phyloP scores from a whole-genome alignment of 2,329 filamentous ascomycete species.

The Curvularia hawaiiensis region DNA sequence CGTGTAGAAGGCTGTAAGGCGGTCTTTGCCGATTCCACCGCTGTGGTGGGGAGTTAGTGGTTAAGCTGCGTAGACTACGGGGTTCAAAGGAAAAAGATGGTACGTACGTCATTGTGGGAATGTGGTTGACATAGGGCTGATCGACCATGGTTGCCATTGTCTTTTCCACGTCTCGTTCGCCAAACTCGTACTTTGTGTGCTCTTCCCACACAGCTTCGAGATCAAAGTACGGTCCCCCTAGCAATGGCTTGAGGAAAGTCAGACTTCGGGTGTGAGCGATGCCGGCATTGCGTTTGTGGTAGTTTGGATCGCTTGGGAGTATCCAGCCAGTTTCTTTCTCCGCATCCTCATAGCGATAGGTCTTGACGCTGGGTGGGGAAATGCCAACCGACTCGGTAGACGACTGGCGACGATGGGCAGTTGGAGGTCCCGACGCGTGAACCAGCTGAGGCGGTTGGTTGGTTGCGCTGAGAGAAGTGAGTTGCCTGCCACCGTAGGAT shows the following conservation, averaged over 20 bases:
- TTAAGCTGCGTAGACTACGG: background rate
- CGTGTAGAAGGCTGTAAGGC: slow-evolving; percentile 70
- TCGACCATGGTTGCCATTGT: slow-evolving; percentile 85
- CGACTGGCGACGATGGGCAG: slow-evolving; percentile 28
- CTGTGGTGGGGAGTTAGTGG: slow-evolving; percentile 4
- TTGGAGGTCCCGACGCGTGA: slow-evolving; percentile 31
- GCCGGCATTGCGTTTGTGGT: slow-evolving; percentile 59
- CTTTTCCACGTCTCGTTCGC: slow-evolving; percentile 67
- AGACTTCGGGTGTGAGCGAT: slow-evolving; percentile 71
- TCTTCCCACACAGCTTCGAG: slow-evolving; percentile 81
- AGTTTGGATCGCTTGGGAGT: slow-evolving; percentile 35
- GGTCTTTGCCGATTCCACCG: slow-evolving; percentile 70
- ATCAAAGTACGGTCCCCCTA: slow-evolving; percentile 71
- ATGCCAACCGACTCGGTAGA: slow-evolving; percentile 19
- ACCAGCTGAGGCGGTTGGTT: slow-evolving; percentile 37
- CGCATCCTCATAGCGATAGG: slow-evolving; percentile 33
- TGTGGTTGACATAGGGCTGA: slow-evolving; percentile 79
- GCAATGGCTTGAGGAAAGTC: slow-evolving; percentile 66
- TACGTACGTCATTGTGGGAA: slow-evolving; percentile 64
- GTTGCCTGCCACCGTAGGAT: slow-evolving; percentile 38
- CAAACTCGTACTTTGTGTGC: slow-evolving; percentile 75
- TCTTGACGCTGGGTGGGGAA: slow-evolving; percentile 25
- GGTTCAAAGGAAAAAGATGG: background rate
- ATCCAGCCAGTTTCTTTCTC: slow-evolving; percentile 33
- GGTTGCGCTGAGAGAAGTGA: slow-evolving; percentile 31